These are phyloP conservation scores for Geosmithia flava DNA, from an alignment of 2,329 filamentous ascomycete species.

Conservation along the genomic window DNA sequence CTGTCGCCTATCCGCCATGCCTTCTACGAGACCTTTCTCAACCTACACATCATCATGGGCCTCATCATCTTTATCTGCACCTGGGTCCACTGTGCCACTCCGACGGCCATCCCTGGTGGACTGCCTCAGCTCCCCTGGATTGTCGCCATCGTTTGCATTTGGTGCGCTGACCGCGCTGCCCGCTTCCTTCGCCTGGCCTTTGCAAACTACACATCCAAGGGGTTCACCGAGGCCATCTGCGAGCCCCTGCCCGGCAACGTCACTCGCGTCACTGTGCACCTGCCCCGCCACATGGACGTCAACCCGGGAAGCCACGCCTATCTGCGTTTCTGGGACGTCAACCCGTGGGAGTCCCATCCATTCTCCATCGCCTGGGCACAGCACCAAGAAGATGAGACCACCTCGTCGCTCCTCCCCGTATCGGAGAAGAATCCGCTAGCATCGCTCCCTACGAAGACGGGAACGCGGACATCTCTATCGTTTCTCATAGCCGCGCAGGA, in stretches of 20 bases:
- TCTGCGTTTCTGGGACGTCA: slow-evolving; percentile 55
- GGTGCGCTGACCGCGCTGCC: slow-evolving; percentile 57
- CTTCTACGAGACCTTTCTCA: slow-evolving; percentile 95
- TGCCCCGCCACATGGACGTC: slow-evolving; percentile 54
- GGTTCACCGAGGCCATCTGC: slow-evolving; percentile 52
- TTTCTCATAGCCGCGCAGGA: slow-evolving; percentile 81
- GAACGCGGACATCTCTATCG: slow-evolving; percentile 48
- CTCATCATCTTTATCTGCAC: slow-evolving; percentile 56
- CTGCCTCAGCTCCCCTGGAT: slow-evolving; percentile 66
- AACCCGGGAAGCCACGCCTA: slow-evolving; percentile 64
- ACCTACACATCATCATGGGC: slow-evolving; percentile 68
- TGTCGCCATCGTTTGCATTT: slow-evolving; percentile 61
- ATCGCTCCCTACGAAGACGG: slow-evolving; percentile 22
- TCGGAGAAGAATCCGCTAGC: slow-evolving; percentile 23
- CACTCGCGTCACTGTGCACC: slow-evolving; percentile 55
- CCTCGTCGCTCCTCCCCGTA: slow-evolving; percentile 26
- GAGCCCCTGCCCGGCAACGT: slow-evolving; percentile 59
- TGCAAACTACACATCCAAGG: slow-evolving; percentile 48
- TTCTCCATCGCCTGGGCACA: slow-evolving; percentile 71
- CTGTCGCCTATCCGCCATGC: slow-evolving; percentile 77
- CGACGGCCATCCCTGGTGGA: slow-evolving; percentile 47
- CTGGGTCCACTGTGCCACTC: slow-evolving; percentile 63
- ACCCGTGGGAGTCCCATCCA: slow-evolving; percentile 61
- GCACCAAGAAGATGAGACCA: slow-evolving; percentile 17
- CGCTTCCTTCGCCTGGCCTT: slow-evolving; percentile 53